phyloP scores from a whole-genome alignment of 179 eudicot species.

The Spergularia azorica region DNA sequence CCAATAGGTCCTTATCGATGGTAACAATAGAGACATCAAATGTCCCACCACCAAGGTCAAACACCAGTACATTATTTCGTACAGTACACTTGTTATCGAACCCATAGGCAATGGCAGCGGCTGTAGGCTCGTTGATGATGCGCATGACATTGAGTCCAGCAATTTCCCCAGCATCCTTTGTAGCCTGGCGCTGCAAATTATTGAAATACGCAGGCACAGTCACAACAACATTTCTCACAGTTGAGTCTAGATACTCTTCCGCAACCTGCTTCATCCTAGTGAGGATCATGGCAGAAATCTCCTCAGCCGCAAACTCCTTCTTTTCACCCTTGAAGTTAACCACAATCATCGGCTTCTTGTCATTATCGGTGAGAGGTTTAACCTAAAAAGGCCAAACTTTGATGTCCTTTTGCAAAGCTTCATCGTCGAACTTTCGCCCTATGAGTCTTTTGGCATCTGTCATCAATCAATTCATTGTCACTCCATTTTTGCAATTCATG shows the following conservation, averaged over 20 bases:
- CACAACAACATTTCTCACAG: neutral
- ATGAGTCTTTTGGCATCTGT: conserved; percentile 1
- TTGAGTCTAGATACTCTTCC: neutral
- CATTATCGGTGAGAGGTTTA: neutral
- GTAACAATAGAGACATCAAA: neutral
- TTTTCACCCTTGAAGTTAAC: conserved; percentile 16
- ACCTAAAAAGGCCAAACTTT: conserved; percentile 9
- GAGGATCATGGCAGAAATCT: conserved; percentile 23
- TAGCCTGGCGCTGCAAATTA: conserved; percentile 7
- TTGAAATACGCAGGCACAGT: conserved; percentile 17
- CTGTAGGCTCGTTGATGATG: conserved; percentile 13
- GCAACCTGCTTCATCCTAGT: conserved; percentile 10
- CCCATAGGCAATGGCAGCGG: conserved; percentile 15
- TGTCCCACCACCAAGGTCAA: conserved; percentile 14
- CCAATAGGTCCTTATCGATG: neutral
- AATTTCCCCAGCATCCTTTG: conserved; percentile 10
- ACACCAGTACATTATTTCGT: neutral
- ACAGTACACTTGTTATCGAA: neutral
- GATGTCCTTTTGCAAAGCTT: neutral
- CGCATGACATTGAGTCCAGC: conserved; percentile 11
- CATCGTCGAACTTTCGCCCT: neutral
- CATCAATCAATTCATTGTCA: neutral
- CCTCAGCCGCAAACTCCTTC: conserved; percentile 20
- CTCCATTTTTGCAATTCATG: too few relatives aligned
- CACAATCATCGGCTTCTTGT: conserved; percentile 13